A percentile compares a stretch with the other conserved stretches of the same genome.
Evolutionary conservation across 192 early-diverging fungal species (phyloP).

Genomic region (Coemansia sp.): DNA sequence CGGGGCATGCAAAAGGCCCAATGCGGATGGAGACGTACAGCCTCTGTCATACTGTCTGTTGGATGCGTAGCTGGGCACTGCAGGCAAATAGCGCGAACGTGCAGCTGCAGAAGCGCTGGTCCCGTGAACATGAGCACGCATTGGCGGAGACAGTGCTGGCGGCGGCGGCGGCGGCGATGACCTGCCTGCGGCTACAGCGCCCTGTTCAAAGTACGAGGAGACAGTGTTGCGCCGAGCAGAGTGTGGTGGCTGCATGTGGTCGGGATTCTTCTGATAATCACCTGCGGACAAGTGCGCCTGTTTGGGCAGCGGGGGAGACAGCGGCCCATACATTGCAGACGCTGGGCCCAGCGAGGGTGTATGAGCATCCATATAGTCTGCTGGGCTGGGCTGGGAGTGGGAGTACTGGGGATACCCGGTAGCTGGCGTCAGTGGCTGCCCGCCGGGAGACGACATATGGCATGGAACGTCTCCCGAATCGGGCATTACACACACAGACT

Average conservation of each 20-base stretch:
- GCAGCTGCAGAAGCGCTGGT: constrained; percentile 5
- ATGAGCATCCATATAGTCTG: constrained; percentile 2
- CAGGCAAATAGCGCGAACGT: constrained; percentile 27
- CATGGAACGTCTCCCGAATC: not conserved
- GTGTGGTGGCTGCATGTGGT: not conserved
- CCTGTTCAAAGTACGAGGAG: constrained; percentile 11
- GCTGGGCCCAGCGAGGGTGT: constrained; percentile 12
- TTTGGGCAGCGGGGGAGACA: constrained; percentile 4
- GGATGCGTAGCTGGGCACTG: constrained; percentile 9
- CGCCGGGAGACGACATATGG: not conserved
- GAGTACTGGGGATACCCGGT: not conserved
- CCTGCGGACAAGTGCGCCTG: not conserved
- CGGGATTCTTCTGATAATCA: not conserved
- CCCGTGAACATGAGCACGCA: not conserved
- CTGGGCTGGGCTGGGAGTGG: constrained; percentile 1
- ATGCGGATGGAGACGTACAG: not conserved
- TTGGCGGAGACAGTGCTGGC: not conserved
- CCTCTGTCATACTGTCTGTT: not conserved
- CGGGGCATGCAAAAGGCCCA: not conserved
- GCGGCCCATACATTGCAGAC: constrained; percentile 4
- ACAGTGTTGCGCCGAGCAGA: constrained; percentile 23
- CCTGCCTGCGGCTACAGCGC: not conserved
- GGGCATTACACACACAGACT: not conserved
- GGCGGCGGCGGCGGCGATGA: too few relatives aligned
- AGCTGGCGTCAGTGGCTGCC: constrained; percentile 1